Conservation (phyloP, 2,329 filamentous ascomycete genomes). For the Venturia effusa region DNA sequence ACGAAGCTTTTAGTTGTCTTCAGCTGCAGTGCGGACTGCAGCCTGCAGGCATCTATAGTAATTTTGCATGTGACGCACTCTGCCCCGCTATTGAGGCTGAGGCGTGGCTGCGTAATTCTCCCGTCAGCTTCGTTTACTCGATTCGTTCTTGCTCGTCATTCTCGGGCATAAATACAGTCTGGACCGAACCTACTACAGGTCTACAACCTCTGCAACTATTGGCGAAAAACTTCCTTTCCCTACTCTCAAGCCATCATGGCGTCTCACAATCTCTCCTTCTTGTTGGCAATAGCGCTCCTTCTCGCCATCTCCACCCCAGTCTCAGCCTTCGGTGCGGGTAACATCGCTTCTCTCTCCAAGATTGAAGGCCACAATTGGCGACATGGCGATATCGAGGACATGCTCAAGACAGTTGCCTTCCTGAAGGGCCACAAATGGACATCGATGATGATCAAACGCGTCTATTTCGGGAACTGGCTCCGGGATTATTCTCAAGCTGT, state of each 20-base stretch:
- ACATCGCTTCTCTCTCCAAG: slow-evolving; percentile 31
- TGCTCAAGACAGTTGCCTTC: slow-evolving; percentile 38
- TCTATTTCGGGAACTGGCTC: slow-evolving; percentile 35
- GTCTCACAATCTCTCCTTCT: slow-evolving; percentile 6
- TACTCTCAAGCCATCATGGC: slow-evolving; percentile 8
- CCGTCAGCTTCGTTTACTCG: neutral
- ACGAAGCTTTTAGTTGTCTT: no score
- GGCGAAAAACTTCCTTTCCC: neutral
- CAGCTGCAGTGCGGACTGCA: no score
- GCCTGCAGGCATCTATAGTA: no score
- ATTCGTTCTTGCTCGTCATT: neutral
- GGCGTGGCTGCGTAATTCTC: neutral
- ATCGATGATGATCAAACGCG: slow-evolving; percentile 35
- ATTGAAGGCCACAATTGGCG: slow-evolving; percentile 40
- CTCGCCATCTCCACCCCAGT: slow-evolving; percentile 17
- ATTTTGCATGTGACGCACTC: neutral
- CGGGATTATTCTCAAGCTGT: slow-evolving; percentile 45
- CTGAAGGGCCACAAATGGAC: slow-evolving; percentile 32
- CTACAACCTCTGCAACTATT: neutral
- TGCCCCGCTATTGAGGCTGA: neutral
- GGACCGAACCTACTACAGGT: neutral
- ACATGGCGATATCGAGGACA: slow-evolving; percentile 43
- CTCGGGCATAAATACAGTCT: neutral
- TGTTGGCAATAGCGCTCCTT: slow-evolving; percentile 12
- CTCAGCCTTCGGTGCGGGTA: slow-evolving; percentile 37